These are phyloP conservation scores for Mallotus japonicus DNA, from an alignment of 441 rosid species.

Conservation along the genomic window DNA sequence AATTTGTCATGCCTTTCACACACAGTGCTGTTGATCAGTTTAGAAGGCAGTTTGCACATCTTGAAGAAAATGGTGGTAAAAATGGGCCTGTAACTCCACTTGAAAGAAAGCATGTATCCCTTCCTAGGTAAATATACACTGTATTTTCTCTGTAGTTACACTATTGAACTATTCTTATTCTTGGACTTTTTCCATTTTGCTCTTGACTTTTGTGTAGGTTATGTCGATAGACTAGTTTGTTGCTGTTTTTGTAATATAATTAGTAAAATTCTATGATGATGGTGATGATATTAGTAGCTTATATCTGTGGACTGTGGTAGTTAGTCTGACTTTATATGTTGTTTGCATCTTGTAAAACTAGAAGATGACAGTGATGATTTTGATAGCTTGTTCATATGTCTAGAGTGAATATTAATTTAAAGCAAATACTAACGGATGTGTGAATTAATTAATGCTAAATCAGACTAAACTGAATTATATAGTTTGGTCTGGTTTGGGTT, in stretches of 20 bases:
- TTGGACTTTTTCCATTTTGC: not conserved
- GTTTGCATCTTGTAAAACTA: too few species aligned
- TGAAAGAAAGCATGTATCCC: constrained; percentile 85
- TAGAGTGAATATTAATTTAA: too few species aligned
- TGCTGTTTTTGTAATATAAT: not conserved
- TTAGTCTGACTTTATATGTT: too few species aligned
- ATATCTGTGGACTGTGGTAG: too few species aligned
- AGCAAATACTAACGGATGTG: too few species aligned
- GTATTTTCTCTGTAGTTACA: not conserved
- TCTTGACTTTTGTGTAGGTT: not conserved
- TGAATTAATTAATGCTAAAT: too few species aligned
- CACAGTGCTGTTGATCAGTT: constrained; percentile 88
- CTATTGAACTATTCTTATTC: not conserved
- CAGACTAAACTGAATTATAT: too few species aligned
- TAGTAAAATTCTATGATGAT: not conserved
- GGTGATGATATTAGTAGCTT: too few species aligned
- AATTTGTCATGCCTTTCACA: constrained; percentile 25
- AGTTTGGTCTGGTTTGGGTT: too few species aligned
- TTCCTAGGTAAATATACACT: constrained; percentile 59
- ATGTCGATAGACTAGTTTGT: not conserved
- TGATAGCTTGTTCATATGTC: too few species aligned
- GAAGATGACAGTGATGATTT: too few species aligned
- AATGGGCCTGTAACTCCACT: constrained; percentile 62
- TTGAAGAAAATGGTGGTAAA: constrained; percentile 82
- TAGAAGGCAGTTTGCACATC: constrained; percentile 84